Percentiles rank a stretch among this genome's conserved stretches.
Conservation (phyloP, 192 early-diverging fungal species). For the Mortierella hygrophila region DNA sequence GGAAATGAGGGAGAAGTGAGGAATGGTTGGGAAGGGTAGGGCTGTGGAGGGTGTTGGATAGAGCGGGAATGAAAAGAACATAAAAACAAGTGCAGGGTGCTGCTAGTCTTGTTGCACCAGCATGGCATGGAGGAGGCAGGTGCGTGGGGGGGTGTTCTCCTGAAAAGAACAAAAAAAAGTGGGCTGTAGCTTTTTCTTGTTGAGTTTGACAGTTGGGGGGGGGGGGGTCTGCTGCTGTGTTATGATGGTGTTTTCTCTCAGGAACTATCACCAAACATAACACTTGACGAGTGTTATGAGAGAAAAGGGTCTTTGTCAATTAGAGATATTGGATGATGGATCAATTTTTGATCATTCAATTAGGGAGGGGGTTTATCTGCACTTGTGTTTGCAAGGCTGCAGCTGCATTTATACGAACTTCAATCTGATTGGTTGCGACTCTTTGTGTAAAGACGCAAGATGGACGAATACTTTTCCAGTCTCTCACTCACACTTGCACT, state of each 20-base stretch:
- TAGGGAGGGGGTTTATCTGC: not conserved
- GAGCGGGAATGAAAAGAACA: not conserved
- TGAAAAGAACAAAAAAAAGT: not conserved
- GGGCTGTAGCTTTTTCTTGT: not conserved
- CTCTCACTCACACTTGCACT: not conserved
- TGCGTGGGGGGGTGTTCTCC: no score
- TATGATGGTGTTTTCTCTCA: not conserved
- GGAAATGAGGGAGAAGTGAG: not conserved
- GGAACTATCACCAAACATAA: not conserved
- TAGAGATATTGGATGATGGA: not conserved
- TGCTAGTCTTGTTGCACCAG: no score
- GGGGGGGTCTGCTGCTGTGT: not conserved
- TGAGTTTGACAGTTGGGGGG: not conserved
- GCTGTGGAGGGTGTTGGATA: not conserved
- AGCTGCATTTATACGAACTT: not conserved
- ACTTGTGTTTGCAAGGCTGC: no score
- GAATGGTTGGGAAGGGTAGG: not conserved
- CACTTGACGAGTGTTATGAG: not conserved
- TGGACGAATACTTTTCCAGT: not conserved
- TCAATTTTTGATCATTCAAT: not conserved
- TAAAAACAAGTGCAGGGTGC: no score
- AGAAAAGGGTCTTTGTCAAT: not conserved
- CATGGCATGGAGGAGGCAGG: not conserved
- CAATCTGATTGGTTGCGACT: not conserved
- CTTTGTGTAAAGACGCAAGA: not conserved